A percentile compares a stretch with the other conserved stretches of the same genome.
Evolutionary conservation across 768 basidiomycete species (phyloP).

Genomic region (Boletus tomentosulus): DNA sequence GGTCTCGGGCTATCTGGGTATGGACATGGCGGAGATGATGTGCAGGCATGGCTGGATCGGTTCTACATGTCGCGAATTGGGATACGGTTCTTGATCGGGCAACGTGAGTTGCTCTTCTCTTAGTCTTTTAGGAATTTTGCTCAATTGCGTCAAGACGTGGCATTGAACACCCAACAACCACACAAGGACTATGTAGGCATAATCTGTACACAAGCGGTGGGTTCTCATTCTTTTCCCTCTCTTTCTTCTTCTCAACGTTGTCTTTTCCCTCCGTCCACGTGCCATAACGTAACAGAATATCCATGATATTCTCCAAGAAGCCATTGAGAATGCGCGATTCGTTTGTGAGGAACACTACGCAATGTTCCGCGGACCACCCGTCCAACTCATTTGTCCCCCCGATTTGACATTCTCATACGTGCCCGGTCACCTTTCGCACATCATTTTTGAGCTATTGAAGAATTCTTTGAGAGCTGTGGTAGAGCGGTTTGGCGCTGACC

Average conservation of each 20-base stretch:
- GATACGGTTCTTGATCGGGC: conserved; percentile 94
- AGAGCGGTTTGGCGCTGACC: conserved; percentile 81
- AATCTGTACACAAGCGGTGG: conserved; percentile 86
- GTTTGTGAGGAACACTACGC: conserved; percentile 95
- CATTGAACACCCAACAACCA: conserved; percentile 86
- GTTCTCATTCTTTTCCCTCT: conserved; percentile 26
- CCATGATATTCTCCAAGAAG: conserved; percentile 94
- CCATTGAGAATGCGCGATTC: conserved; percentile 96
- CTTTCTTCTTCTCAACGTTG: neutral
- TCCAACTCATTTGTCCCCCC: conserved; percentile 91
- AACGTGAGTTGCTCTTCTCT: conserved; percentile 55
- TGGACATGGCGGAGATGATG: conserved; percentile 73
- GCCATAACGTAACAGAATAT: conserved; percentile 58
- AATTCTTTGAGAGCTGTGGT: conserved; percentile 98
- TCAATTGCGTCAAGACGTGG: conserved; percentile 61
- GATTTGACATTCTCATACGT: conserved; percentile 90
- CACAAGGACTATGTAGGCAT: conserved; percentile 95
- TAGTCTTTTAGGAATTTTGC: neutral
- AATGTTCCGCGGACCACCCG: conserved; percentile 93
- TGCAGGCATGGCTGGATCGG: conserved; percentile 93
- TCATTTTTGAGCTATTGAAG: conserved; percentile 95
- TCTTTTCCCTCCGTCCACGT: neutral
- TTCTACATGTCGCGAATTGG: conserved; percentile 97
- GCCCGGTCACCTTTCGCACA: conserved; percentile 94
- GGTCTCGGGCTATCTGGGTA: conserved; percentile 30